Percentiles rank a stretch among this genome's conserved stretches.
These are phyloP conservation scores for Trichoderma endophyticum DNA, from an alignment of 2,329 filamentous ascomycete species.

Conservation along the genomic window DNA sequence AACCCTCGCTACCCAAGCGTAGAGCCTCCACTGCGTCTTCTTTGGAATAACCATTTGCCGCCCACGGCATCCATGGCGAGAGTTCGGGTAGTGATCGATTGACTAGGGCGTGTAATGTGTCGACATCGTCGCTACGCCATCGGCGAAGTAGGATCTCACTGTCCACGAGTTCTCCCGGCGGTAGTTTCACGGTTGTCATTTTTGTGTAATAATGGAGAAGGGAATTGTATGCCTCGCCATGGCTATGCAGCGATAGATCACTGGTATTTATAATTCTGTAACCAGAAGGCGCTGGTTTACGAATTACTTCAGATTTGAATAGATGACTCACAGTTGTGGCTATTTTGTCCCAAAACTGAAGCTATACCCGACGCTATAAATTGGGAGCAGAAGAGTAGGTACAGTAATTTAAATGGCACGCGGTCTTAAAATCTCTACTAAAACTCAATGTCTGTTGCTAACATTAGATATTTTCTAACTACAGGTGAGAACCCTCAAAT, in stretches of 20 bases:
- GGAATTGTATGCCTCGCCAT: background rate
- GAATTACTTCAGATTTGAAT: background rate
- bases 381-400: background rate
- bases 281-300: background rate
- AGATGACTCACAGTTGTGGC: background rate
- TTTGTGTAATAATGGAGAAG: background rate
- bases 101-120: conserved; percentile 15
- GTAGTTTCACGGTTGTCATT: background rate
- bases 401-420: background rate
- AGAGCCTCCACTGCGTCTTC: conserved; percentile 18
- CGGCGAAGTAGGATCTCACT: conserved; percentile 19
- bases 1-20: background rate
- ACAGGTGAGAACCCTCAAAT: background rate
- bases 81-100: conserved; percentile 20
- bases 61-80: conserved; percentile 16
- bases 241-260: background rate
- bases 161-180: conserved; percentile 19
- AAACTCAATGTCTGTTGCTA: background rate
- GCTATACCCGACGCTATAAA: background rate
- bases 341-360: background rate
- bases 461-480: background rate
- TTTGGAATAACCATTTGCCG: conserved; percentile 18
- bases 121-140: conserved; percentile 19
- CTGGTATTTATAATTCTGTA: background rate
- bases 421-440: background rate